A percentile compares a stretch with the other conserved stretches of the same genome.
Evolutionary conservation across 495 filamentous ascomycete genomes (phyloP).

Genomic region (Podospora pseudocomata): DNA sequence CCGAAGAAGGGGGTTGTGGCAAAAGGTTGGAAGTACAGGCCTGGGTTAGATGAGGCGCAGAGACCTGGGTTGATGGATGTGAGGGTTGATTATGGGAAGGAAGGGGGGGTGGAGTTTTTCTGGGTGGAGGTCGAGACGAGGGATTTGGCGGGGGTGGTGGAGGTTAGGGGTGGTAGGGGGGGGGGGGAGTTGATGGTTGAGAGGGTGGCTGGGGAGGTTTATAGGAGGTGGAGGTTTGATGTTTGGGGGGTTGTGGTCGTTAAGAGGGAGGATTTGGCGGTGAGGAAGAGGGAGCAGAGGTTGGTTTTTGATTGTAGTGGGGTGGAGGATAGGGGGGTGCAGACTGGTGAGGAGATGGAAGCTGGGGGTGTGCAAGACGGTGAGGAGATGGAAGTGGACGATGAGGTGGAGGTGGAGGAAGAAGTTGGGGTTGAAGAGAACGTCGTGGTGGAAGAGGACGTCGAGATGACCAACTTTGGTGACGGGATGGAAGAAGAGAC

Average conservation of each 20-base stretch:
- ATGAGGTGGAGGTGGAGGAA: neutral
- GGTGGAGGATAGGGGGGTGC: neutral
- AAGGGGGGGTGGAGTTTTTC: neutral
- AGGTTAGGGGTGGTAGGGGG: neutral
- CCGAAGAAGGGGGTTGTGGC: conserved; percentile 6
- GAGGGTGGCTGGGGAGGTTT: neutral
- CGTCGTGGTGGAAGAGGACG: neutral
- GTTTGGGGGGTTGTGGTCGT: conserved; percentile 15
- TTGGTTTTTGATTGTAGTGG: conserved; percentile 4
- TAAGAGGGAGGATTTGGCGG: neutral
- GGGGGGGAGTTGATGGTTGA: conserved; percentile 14
- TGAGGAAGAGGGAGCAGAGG: neutral
- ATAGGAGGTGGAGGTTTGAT: conserved; percentile 18
- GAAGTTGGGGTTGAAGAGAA: neutral
- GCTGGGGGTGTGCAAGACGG: neutral
- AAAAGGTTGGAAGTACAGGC: neutral
- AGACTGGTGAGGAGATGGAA: neutral
- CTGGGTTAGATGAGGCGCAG: neutral
- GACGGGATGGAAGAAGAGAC: neutral
- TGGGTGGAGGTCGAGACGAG: conserved; percentile 12
- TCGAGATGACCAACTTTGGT: neutral
- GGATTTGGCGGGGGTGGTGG: conserved; percentile 2
- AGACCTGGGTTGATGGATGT: conserved; percentile 8
- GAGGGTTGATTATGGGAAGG: neutral
- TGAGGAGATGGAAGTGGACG: neutral